These are phyloP conservation scores for Globisporangium nunn DNA, from an alignment of 352 stramenopile genomes.

Conservation along the genomic window DNA sequence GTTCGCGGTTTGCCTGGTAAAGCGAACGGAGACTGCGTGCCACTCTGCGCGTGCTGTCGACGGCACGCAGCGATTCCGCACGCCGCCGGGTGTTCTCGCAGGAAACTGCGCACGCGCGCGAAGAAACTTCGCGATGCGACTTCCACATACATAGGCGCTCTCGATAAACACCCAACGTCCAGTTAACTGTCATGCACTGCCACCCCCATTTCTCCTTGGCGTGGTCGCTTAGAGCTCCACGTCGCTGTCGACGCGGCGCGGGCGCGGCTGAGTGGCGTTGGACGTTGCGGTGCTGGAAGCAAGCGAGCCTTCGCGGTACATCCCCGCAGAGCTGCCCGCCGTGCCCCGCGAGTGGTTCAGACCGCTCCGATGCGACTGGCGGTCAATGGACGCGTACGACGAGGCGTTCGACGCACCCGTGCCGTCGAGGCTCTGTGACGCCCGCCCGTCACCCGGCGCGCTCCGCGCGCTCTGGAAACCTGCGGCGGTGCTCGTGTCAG, in stretches of 20 bases:
- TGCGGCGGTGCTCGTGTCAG: conserved; percentile 12
- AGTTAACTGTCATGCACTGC: not conserved
- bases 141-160: not conserved
- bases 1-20: too few species aligned
- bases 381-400: conserved; percentile 15
- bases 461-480: conserved; percentile 20
- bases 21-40: too few species aligned
- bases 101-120: too few species aligned
- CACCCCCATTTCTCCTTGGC: not conserved
- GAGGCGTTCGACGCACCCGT: conserved; percentile 14
- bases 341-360: conserved; percentile 30
- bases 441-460: conserved; percentile 4
- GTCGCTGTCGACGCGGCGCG: conserved; percentile 49
- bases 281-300: conserved; percentile 6
- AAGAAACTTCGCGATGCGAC: not conserved
- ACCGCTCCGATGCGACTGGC: conserved; percentile 4
- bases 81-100: too few species aligned
- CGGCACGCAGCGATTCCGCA: too few species aligned
- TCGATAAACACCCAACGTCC: not conserved
- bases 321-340: conserved; percentile 10
- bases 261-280: conserved; percentile 8
- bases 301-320: conserved; percentile 15
- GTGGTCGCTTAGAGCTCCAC: conserved; percentile 35
- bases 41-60: too few species aligned
- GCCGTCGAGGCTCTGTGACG: conserved; percentile 11